These are phyloP conservation scores for Aphanomyces cochlioides DNA, from an alignment of 352 stramenopile genomes.

Conservation along the genomic window DNA sequence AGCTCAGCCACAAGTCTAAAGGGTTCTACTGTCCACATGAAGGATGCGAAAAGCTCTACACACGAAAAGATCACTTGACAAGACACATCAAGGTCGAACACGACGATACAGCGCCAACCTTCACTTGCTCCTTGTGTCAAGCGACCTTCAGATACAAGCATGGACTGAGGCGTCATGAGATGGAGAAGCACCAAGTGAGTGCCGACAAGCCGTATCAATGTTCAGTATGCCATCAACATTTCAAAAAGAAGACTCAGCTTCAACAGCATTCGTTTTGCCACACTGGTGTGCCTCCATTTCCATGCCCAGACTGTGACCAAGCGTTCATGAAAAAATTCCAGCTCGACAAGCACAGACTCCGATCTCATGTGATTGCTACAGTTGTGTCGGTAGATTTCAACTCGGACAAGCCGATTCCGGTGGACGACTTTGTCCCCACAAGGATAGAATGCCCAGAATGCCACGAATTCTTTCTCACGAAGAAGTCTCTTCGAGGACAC, in stretches of 20 bases:
- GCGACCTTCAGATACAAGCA: slow-evolving; percentile 50
- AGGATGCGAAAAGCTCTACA: slow-evolving; percentile 15
- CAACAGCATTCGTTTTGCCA: slow-evolving; percentile 75
- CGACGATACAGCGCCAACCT: neutral
- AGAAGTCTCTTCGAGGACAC: neutral
- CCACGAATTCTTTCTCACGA: slow-evolving; percentile 57
- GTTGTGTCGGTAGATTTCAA: slow-evolving; percentile 51
- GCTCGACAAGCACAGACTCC: slow-evolving; percentile 43
- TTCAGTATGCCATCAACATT: slow-evolving; percentile 51
- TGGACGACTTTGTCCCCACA: neutral
- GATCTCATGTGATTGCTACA: slow-evolving; percentile 37
- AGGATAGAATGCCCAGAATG: slow-evolving; percentile 21
- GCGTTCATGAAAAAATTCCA: slow-evolving; percentile 64
- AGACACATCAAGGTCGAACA: slow-evolving; percentile 34
- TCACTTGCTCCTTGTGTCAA: slow-evolving; percentile 33
- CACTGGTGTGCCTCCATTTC: slow-evolving; percentile 67
- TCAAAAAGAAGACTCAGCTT: slow-evolving; percentile 79
- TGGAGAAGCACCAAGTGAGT: slow-evolving; percentile 49
- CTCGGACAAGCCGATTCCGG: slow-evolving; percentile 47
- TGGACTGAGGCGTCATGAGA: slow-evolving; percentile 47
- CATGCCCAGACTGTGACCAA: slow-evolving; percentile 54
- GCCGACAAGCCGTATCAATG: slow-evolving; percentile 57
- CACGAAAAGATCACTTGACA: slow-evolving; percentile 35
- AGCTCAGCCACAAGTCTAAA: slow-evolving; percentile 7
- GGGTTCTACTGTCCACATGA: slow-evolving; percentile 10